A percentile compares a stretch with the other conserved stretches of the same genome.
phyloP scores from a whole-genome alignment of 2,329 filamentous ascomycete genomes.

The Microdochium bolleyi region DNA sequence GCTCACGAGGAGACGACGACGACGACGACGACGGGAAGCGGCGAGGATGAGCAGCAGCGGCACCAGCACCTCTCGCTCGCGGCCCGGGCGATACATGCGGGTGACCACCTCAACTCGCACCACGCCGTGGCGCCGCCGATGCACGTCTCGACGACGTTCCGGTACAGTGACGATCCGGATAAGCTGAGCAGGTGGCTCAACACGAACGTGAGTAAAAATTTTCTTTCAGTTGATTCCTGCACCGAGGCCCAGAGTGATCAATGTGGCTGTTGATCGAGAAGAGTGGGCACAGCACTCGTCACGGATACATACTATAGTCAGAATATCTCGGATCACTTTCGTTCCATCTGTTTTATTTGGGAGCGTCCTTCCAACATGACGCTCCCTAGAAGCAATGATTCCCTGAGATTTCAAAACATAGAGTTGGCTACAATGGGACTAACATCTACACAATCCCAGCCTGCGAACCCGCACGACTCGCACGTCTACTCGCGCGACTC shows the following conservation, averaged over 20 bases:
- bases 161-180: constrained; percentile 66
- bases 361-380: too few species aligned
- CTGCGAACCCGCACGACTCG: constrained; percentile 44
- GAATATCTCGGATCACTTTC: constrained; percentile 5
- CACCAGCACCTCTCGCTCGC: constrained; percentile 44
- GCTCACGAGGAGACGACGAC: not conserved
- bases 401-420: too few species aligned
- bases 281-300: too few species aligned
- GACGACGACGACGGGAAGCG: not conserved
- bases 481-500: constrained; percentile 81
- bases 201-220: constrained; percentile 39
- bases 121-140: constrained; percentile 81
- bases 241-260: too few species aligned
- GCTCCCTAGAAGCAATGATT: too few species aligned
- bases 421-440: too few species aligned
- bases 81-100: constrained; percentile 73
- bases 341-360: too few species aligned
- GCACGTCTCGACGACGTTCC: constrained; percentile 87
- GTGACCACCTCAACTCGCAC: constrained; percentile 66
- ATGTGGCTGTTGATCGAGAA: not conserved
- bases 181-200: constrained; percentile 47
- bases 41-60: constrained; percentile 13
- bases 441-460: constrained; percentile 22
- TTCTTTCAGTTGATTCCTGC: too few species aligned
- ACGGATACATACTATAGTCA: constrained; percentile 1